phyloP scores from a whole-genome alignment of 768 basidiomycete species.

The Psilocybe sp. region DNA sequence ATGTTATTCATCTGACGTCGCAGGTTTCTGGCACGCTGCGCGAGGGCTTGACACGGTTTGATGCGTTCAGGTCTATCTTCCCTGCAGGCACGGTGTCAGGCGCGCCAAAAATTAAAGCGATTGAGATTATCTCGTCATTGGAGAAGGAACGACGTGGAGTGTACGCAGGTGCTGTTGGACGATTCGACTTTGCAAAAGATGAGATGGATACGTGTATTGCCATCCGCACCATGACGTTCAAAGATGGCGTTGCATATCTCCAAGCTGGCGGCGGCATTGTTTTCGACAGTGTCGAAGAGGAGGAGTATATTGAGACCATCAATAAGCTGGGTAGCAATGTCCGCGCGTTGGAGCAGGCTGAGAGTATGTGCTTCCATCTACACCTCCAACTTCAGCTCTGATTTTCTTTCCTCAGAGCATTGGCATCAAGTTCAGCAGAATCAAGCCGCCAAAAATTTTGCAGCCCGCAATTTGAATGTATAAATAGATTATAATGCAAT shows the following conservation, averaged over 20 bases:
- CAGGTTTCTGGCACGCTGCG: constrained; percentile 88
- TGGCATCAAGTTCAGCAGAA: constrained; percentile 67
- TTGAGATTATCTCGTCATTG: constrained; percentile 84
- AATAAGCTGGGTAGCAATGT: constrained; percentile 92
- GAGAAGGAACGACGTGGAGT: constrained; percentile 91
- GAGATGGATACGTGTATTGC: constrained; percentile 99
- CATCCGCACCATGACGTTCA: constrained; percentile 97
- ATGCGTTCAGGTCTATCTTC: constrained; percentile 98
- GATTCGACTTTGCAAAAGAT: constrained; percentile 93
- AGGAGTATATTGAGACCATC: constrained; percentile 94
- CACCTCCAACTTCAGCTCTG: constrained; percentile 16
- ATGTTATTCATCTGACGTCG: constrained; percentile 96
- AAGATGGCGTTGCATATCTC: constrained; percentile 85
- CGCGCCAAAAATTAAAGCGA: constrained; percentile 98
- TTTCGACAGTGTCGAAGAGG: constrained; percentile 93
- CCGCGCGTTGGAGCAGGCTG: constrained; percentile 80
- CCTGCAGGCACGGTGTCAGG: constrained; percentile 98
- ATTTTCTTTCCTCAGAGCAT: constrained; percentile 43
- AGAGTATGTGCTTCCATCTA: constrained; percentile 56
- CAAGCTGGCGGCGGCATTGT: constrained; percentile 99
- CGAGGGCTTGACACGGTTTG: constrained; percentile 88
- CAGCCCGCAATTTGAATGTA: constrained; percentile 16
- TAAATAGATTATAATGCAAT: constrained; percentile 14
- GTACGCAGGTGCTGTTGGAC: constrained; percentile 97
- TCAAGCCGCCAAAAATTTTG: constrained; percentile 24